Conservation (phyloP, 2,329 filamentous ascomycete species). For the Colletotrichum neosansevieriae region DNA sequence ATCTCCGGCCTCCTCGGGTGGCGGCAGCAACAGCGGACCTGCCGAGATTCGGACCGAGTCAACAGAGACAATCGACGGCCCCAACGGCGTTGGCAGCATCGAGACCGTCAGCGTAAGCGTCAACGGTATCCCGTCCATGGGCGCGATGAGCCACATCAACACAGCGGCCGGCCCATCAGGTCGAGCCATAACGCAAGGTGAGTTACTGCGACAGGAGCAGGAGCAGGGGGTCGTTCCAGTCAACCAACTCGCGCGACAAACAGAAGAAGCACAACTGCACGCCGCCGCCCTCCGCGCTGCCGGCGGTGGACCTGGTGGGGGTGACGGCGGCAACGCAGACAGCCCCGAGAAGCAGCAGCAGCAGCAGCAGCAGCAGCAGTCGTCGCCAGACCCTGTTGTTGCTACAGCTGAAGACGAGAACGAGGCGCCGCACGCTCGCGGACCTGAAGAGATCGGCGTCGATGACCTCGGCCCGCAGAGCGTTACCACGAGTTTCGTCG, state of each 20-base stretch:
- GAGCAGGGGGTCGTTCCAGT: constrained; percentile 82
- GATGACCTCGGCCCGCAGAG: constrained; percentile 85
- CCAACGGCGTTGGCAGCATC: constrained; percentile 81
- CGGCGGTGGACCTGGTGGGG: constrained; percentile 35
- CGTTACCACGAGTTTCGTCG: constrained; percentile 54
- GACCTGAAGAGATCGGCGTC: constrained; percentile 86
- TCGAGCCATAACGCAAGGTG: constrained; percentile 81
- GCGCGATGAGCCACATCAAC: constrained; percentile 46
- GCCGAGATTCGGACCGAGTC: constrained; percentile 76
- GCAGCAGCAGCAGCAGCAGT: constrained; percentile 39
- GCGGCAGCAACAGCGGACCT: constrained; percentile 37
- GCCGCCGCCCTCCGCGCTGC: constrained; percentile 34
- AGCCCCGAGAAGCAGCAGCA: constrained; percentile 41
- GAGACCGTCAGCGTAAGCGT: constrained; percentile 84
- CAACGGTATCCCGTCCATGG: constrained; percentile 73
- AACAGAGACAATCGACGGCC: constrained; percentile 84
- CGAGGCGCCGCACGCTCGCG: constrained; percentile 83
- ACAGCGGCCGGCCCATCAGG: constrained; percentile 40
- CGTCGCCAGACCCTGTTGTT: constrained; percentile 35
- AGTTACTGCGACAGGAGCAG: constrained; percentile 88
- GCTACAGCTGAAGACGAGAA: constrained; percentile 63
- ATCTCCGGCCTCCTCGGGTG: constrained; percentile 34
- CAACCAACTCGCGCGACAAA: constrained; percentile 64
- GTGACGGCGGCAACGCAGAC: constrained; percentile 13
- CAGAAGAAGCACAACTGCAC: constrained; percentile 41